Base-by-base conservation (phyloP, 768 basidiomycete species). In the Termitomyces sp. region DNA sequence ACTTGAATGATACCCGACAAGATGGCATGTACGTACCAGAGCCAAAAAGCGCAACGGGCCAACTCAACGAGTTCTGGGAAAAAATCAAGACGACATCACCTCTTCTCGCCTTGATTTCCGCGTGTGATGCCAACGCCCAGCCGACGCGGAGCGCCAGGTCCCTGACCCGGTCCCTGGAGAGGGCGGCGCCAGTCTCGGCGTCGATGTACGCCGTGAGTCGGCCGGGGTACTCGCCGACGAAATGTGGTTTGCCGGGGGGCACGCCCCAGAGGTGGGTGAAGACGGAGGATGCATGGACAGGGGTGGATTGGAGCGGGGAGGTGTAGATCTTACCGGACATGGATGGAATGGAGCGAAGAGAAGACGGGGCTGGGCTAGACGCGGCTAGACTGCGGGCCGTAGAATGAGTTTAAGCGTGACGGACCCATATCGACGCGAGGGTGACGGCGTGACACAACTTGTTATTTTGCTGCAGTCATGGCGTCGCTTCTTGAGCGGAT, bases 31-130 rank as follows among this genome's bases (percentile, higher is more conserved):
- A 65, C 70, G 27, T 44, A 76, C 80, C 75, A 58, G 76, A 72
- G 18, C 81, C 81, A 64, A 79, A 78, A 11, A 81, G 62, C 15
- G 75, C 73, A 16, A 81, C 71, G 0, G 81, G 80, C 77, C 78
- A 81, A 6, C 68, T 67, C 9, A 92, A 64, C 20, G 77, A 84
- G 71, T 94, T 93, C 9, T 81, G 85, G 1, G 86, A 86, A 67
- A 81, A 91, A 6, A 93, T 75, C 59, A 89, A 76, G 18, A 83
- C 75, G 0, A 82, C 82, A 53, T 87, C 83, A 0, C 86, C 85
- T 16, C 81, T 75, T 37, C 72, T 76, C 4, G 68, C 70, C 47
- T 58, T 53, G 2, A 73, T 70, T 8, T 61, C 55, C 0, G 73
- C 74, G 31, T 79, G 77, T 60, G 77, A 71, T 22, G 70, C 76